These are phyloP conservation scores for Zizania palustris DNA, from an alignment of 202 grass and related monocot species.

Conservation along the genomic window DNA sequence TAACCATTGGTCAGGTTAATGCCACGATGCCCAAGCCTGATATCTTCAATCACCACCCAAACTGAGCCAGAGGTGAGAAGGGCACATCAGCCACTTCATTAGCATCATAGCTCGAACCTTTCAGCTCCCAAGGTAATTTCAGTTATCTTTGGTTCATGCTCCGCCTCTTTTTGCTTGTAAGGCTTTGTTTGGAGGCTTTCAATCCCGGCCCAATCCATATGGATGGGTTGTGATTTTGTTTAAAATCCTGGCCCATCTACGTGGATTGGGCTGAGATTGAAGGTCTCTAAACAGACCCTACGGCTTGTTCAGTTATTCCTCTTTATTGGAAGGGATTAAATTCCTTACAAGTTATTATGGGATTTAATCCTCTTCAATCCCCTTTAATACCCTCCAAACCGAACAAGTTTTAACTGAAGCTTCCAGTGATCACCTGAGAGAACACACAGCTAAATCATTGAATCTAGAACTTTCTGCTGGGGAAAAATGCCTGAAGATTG, in stretches of 20 bases:
- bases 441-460: background rate
- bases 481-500: too few relatives aligned
- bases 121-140: conserved; percentile 25
- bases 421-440: conserved; percentile 50
- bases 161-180: conserved; percentile 35
- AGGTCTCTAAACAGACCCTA: too few relatives aligned
- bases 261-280: too few relatives aligned
- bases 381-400: too few relatives aligned
- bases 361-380: too few relatives aligned
- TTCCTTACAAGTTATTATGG: too few relatives aligned
- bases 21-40: conserved; percentile 10
- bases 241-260: too few relatives aligned
- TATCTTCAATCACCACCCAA: conserved; percentile 24
- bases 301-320: too few relatives aligned
- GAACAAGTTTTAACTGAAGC: conserved; percentile 44
- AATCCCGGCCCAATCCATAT: too few relatives aligned
- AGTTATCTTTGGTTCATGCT: conserved; percentile 6
- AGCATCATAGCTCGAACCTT: background rate
- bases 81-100: conserved; percentile 25
- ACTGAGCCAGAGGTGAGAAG: conserved; percentile 15
- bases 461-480: background rate
- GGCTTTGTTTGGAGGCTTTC: too few relatives aligned
- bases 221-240: too few relatives aligned
- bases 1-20: conserved; percentile 47
- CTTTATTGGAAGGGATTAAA: too few relatives aligned